phyloP scores from a whole-genome alignment of 345 rosid species.

The Lepidium sativum region DNA sequence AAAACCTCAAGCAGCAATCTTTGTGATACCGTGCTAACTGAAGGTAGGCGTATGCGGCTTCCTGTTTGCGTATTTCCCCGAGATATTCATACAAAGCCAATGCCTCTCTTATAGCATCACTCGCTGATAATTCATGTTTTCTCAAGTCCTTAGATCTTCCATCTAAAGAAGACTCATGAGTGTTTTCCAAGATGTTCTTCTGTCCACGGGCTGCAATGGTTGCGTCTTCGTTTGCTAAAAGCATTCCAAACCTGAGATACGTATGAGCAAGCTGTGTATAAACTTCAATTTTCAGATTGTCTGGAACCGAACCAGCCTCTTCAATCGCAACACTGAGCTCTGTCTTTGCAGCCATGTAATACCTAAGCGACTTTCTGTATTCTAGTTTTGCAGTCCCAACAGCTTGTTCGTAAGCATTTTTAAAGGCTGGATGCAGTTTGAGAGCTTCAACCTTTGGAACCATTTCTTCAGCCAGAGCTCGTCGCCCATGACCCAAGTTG shows the following conservation, averaged over 20 bases:
- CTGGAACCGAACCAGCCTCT: constrained; percentile 31
- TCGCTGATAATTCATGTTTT: constrained; percentile 67
- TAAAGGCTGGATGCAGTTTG: constrained; percentile 37
- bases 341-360: constrained; percentile 70
- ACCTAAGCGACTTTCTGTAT: constrained; percentile 64
- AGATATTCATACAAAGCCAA: constrained; percentile 68
- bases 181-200: constrained; percentile 32
- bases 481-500: constrained; percentile 87
- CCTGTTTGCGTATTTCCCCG: constrained; percentile 75
- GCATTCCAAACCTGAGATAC: constrained; percentile 83
- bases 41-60: constrained; percentile 80
- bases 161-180: constrained; percentile 16
- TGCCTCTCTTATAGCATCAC: constrained; percentile 90
- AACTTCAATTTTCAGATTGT: constrained; percentile 54
- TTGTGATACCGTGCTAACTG: constrained; percentile 85
- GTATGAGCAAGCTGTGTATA: constrained; percentile 85
- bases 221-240: constrained; percentile 61
- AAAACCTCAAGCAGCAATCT: constrained; percentile 63
- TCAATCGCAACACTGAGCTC: constrained; percentile 40
- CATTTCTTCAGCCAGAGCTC: constrained; percentile 92
- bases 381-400: constrained; percentile 58
- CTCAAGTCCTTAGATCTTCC: constrained; percentile 34
- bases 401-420: constrained; percentile 47
- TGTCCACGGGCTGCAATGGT: constrained; percentile 49
- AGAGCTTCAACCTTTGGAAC: constrained; percentile 53